Evolutionary conservation across 176 grass and related monocot species (phyloP).

Genomic region (Zoysia japonica): DNA sequence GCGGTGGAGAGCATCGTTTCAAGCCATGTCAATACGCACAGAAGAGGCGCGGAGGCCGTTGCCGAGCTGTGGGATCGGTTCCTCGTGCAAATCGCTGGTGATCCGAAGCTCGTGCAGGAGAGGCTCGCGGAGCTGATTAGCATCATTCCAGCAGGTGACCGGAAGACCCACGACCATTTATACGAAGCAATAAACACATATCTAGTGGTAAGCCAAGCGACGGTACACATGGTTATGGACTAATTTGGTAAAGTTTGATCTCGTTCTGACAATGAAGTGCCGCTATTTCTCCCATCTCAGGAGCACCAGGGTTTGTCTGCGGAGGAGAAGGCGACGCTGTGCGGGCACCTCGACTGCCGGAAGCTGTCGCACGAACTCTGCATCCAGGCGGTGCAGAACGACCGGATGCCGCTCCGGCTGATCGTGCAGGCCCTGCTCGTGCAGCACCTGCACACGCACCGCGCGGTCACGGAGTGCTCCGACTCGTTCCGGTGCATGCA

Average conservation of each 20-base stretch:
- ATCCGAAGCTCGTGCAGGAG: slow-evolving; percentile 45
- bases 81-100: slow-evolving; percentile 50
- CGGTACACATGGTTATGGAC: background rate
- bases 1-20: slow-evolving; percentile 67
- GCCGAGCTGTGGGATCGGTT: slow-evolving; percentile 79
- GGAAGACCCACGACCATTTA: slow-evolving; percentile 76
- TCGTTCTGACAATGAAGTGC: background rate
- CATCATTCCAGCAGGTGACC: slow-evolving; percentile 44
- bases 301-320: slow-evolving; percentile 52
- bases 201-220: slow-evolving; percentile 50
- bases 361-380: slow-evolving; percentile 81
- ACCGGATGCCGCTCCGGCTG: slow-evolving; percentile 83
- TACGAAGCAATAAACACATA: slow-evolving; percentile 74
- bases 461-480: slow-evolving; percentile 69
- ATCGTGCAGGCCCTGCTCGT: slow-evolving; percentile 94
- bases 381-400: slow-evolving; percentile 87
- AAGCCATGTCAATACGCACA: slow-evolving; percentile 39
- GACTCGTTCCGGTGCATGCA: slow-evolving; percentile 74
- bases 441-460: slow-evolving; percentile 91
- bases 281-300: slow-evolving; percentile 41
- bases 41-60: slow-evolving; percentile 40
- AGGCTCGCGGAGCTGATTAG: slow-evolving; percentile 64
- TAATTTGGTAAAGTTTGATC: background rate
- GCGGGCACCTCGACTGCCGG: slow-evolving; percentile 65
- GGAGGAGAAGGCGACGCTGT: slow-evolving; percentile 64